Conservation (phyloP, 495 filamentous ascomycete species). For the Penicillium crystallinum region DNA sequence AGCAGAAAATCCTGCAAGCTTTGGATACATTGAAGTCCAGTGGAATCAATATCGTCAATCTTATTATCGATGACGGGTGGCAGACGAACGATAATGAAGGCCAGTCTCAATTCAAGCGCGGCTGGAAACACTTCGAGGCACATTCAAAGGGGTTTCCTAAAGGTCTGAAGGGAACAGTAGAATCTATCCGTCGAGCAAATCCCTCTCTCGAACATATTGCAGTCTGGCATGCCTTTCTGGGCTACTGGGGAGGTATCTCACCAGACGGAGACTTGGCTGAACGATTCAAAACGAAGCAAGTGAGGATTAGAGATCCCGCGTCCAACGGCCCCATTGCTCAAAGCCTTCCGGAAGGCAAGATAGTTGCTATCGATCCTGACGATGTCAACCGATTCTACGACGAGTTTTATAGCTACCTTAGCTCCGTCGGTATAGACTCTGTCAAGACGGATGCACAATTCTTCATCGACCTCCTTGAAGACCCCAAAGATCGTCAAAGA, state of each 20-base stretch:
- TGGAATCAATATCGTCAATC: slow-evolving; percentile 67
- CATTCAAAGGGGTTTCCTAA: slow-evolving; percentile 72
- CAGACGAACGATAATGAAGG: slow-evolving; percentile 65
- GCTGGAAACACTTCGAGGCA: slow-evolving; percentile 75
- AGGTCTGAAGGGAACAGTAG: slow-evolving; percentile 65
- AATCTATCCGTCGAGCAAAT: slow-evolving; percentile 61
- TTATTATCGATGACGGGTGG: slow-evolving; percentile 98
- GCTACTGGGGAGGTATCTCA: slow-evolving; percentile 91
- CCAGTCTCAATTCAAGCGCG: slow-evolving; percentile 45
- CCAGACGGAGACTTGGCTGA: slow-evolving; percentile 65
- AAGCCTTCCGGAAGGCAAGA: slow-evolving; percentile 17
- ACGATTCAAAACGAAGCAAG: slow-evolving; percentile 69
- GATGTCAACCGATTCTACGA: slow-evolving; percentile 75
- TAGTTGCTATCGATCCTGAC: slow-evolving; percentile 63
- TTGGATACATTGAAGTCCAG: slow-evolving; percentile 64
- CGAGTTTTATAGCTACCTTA: slow-evolving; percentile 85
- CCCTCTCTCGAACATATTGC: slow-evolving; percentile 76
- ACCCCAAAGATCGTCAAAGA: slow-evolving; percentile 58
- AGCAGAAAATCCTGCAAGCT: slow-evolving; percentile 71
- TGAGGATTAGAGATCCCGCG: slow-evolving; percentile 51
- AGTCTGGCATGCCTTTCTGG: slow-evolving; percentile 94
- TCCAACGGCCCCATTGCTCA: slow-evolving; percentile 54
- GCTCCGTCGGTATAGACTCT: slow-evolving; percentile 61
- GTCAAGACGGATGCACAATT: slow-evolving; percentile 93
- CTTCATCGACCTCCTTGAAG: slow-evolving; percentile 68